Evolutionary conservation across 192 early-diverging fungal genomes (phyloP), one percentile per base, ranked within the genome.

Genomic region (Mortierella claussenii): DNA sequence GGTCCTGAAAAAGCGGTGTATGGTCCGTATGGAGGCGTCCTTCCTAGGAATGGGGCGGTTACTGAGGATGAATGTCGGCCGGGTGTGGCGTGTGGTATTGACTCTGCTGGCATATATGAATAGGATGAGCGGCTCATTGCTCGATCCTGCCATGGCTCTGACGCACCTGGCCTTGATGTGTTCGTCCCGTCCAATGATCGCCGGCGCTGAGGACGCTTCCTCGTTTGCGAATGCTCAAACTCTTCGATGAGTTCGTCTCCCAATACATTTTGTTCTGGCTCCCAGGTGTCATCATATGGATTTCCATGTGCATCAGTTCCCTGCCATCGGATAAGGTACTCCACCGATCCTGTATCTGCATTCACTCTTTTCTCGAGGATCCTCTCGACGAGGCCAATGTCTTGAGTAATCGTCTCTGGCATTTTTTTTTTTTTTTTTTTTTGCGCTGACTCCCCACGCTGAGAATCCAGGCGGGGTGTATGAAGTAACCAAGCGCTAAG

Each of bases 231-330:
- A 9, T 47, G 64, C 17, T 76, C 73, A 45, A 56, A 76, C 20
- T 76, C 73, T 18, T 66, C 73, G 18, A 76, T 50, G 18, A 76
- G 53, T 12, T 76, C 73, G 45, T 62, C 64, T 3, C 73, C 73
- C n/a, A 76, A 34, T 2, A 76, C 40, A 23, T 76, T 67, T 17
- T 61, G 43, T 43, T 76, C 73, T 13, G 73, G 73, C 21, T 76
- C 73, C 73, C 73, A 76, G 3, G 73, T 40, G 28, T 76, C 59
- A 26, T 76, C 73, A 31, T 55, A 67, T 11, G 31, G 56, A 12
- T 62, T 66, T 20, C 73, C 73, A 3, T 76, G 42, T 3, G 49
- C 32, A 48, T 76, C 73, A 11, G 33, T 46, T 21, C 73, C 73
- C 37, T 66, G 64, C 73, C 73, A 76, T 47, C 59, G 30, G 30